phyloP scores from a whole-genome alignment of 768 basidiomycete genomes.

The Lanmaoa pseudosensibilis region DNA sequence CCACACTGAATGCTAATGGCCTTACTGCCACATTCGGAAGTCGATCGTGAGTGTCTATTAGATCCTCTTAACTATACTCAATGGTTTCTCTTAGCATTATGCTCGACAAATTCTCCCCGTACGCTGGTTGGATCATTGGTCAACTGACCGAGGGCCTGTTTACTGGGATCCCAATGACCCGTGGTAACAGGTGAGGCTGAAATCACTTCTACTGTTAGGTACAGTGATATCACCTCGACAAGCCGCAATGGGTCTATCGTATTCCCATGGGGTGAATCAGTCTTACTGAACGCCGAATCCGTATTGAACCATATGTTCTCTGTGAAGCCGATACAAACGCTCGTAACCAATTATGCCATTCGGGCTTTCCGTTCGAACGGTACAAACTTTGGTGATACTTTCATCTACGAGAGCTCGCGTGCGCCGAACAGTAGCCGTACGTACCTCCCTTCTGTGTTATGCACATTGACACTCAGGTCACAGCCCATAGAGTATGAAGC shows the following conservation, averaged over 20 bases:
- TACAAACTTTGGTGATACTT: background rate
- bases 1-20: conserved; percentile 6
- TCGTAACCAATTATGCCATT: conserved; percentile 9
- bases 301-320: conserved; percentile 18
- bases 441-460: background rate
- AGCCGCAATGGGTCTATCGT: conserved; percentile 9
- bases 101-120: background rate
- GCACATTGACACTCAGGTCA: background rate
- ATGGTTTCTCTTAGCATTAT: background rate
- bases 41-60: conserved; percentile 1
- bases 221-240: background rate
- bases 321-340: conserved; percentile 4
- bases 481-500: conserved; percentile 1
- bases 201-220: background rate
- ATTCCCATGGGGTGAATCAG: conserved; percentile 12
- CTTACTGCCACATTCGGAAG: conserved; percentile 5
- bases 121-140: background rate
- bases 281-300: conserved; percentile 6
- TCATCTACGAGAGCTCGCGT: conserved; percentile 1
- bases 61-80: background rate
- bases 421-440: conserved; percentile 11
- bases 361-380: conserved; percentile 2
- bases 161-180: conserved; percentile 12
- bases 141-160: conserved; percentile 13
- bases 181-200: conserved; percentile 1